These are phyloP conservation scores for Botrytis deweyae DNA, from an alignment of 2,329 filamentous ascomycete species.

Conservation along the genomic window DNA sequence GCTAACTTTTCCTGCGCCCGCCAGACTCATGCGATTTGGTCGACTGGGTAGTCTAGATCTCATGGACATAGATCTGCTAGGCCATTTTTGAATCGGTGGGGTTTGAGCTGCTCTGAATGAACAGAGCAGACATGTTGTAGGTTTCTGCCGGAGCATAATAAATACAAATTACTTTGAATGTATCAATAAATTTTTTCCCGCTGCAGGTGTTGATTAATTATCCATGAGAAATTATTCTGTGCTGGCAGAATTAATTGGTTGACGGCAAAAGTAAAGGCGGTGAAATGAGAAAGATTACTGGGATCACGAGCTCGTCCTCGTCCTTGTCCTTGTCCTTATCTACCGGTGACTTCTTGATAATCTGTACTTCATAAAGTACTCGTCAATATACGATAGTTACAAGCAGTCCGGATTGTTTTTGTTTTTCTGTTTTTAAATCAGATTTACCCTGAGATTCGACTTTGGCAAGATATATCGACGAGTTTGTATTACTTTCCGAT, in stretches of 20 bases:
- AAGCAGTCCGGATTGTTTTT: not conserved
- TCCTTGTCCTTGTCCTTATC: not conserved
- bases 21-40: conserved; percentile 35
- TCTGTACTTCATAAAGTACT: not conserved
- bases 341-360: not conserved
- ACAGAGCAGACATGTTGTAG: conserved; percentile 46
- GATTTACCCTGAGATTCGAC: not conserved
- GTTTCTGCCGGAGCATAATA: conserved; percentile 35
- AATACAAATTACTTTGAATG: not conserved
- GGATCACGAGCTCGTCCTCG: not conserved
- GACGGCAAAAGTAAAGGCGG: not conserved
- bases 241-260: not conserved
- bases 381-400: not conserved
- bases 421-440: not conserved
- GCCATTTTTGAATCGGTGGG: conserved; percentile 39
- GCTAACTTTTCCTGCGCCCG: conserved; percentile 30
- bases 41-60: conserved; percentile 23
- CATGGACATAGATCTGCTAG: conserved; percentile 28
- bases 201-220: not conserved
- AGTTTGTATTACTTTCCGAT: not conserved
- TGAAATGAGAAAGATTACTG: not conserved
- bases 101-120: conserved; percentile 57
- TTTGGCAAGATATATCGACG: not conserved
- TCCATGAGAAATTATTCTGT: conserved; percentile 9
- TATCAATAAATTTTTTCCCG: not conserved